Percentiles rank a stretch among this genome's conserved stretches.
Conservation (phyloP, 805 yeast genomes). For the Saccharomycopsis vini region DNA sequence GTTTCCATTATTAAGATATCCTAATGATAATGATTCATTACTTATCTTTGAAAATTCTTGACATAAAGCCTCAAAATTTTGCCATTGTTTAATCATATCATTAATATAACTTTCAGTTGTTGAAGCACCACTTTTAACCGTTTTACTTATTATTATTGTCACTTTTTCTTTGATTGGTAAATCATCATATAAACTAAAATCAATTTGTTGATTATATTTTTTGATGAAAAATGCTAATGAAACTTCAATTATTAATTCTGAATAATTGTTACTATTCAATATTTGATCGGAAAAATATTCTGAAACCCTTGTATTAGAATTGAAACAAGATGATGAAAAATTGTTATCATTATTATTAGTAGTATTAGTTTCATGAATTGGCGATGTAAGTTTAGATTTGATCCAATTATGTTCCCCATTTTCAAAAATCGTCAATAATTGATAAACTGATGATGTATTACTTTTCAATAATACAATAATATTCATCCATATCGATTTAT, state of each 20-base stretch:
- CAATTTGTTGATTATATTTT: constrained; percentile 31
- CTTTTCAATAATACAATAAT: constrained; percentile 53
- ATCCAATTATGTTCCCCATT: constrained; percentile 23
- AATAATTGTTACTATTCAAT: constrained; percentile 40
- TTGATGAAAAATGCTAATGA: constrained; percentile 38
- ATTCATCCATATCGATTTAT: constrained; percentile 21
- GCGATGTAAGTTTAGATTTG: constrained; percentile 16
- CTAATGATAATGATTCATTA: constrained; percentile 37
- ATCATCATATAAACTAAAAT: constrained; percentile 23
- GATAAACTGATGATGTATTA: constrained; percentile 43
- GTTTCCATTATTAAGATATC: constrained; percentile 18
- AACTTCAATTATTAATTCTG: constrained; percentile 39
- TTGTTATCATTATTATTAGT: constrained; percentile 15
- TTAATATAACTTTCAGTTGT: constrained; percentile 28
- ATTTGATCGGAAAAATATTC: constrained; percentile 38
- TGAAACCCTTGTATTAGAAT: constrained; percentile 24
- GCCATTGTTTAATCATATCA: constrained; percentile 48
- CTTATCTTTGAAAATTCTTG: constrained; percentile 50
- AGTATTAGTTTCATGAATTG: constrained; percentile 22
- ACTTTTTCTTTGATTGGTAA: constrained; percentile 30
- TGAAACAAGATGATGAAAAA: constrained; percentile 32
- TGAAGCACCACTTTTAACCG: constrained; percentile 20
- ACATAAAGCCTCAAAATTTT: constrained; percentile 61
- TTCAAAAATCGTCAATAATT: constrained; percentile 26
- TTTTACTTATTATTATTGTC: constrained; percentile 26